Evolutionary conservation across 2,329 filamentous ascomycete species (phyloP), one percentile per base, ranked within the genome.

Genomic region (Seiridium unicorne): DNA sequence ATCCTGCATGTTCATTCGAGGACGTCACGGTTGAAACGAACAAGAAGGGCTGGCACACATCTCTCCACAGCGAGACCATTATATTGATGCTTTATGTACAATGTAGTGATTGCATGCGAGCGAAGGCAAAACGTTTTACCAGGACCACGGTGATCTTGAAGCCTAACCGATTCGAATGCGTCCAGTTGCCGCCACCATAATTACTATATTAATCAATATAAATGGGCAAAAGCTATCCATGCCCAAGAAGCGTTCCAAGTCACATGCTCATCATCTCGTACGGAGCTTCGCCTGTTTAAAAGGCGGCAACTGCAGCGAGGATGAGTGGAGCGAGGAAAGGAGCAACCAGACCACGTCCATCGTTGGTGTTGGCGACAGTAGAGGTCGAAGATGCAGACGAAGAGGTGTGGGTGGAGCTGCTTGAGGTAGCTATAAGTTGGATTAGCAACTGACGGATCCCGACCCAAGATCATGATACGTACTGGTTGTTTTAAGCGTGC

Each of bases 321-420:
- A 71, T 56, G 55, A 72, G 60, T 48, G 70, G 67, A 59, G 68
- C 68, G 13, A 72, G 56, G 55, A 72, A 59, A 49, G 70, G 67
- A 60, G 68, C 68, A 42, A 61, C 64, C 26, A 66, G 46, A 55
- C 58, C 65, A 54, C 61, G 63, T 53, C 67, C 71, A 36, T 63
- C 69, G 62, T 72, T 72, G 58, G 63, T 65, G 64, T 68, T 68
- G 56, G 70, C 69, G 49, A 60, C 49, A 42, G 36, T 61, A 18
- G 66, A 67, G 60, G 60, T 13, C 13, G 65, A 35, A 31, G 64
- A 32, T 31, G 58, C 31, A 55, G 66, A 57, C 31, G 58, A 13
- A 34, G 58, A 32, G 31, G 54, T 58, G 26, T 46, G 46, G 46
- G 65, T 62, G 2, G 66, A 38, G 35, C 54, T 49, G 34, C 59